Percentiles rank a stretch among this genome's conserved stretches.
phyloP scores from a whole-genome alignment of 257 asterid genomes.

The Galeopsis tetrahit region DNA sequence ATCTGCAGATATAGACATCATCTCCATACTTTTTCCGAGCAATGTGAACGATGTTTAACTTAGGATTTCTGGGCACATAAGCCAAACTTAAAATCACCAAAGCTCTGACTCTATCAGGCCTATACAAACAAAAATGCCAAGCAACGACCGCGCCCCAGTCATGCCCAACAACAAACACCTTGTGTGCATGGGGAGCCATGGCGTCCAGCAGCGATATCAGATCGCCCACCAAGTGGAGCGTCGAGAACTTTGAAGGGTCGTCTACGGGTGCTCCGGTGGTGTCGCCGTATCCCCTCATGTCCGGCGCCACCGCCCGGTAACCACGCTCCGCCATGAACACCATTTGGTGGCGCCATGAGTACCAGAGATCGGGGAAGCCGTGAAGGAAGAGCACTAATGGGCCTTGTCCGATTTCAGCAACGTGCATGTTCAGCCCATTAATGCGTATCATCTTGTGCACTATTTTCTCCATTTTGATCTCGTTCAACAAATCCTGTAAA shows the following conservation, averaged over 20 bases:
- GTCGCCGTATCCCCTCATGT: conserved; percentile 79
- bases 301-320: conserved; percentile 73
- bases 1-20: conserved; percentile 65
- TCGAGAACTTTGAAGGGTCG: conserved; percentile 61
- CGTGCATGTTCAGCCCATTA: conserved; percentile 70
- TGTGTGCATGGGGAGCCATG: conserved; percentile 44
- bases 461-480: conserved; percentile 55
- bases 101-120: conserved; percentile 73
- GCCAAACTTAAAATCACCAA: conserved; percentile 61
- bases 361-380: conserved; percentile 93
- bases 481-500: too few species aligned
- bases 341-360: conserved; percentile 94
- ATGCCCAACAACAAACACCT: conserved; percentile 87
- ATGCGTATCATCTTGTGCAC: conserved; percentile 52
- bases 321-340: conserved; percentile 68
- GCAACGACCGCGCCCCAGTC: conserved; percentile 83
- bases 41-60: conserved; percentile 32
- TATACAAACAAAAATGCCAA: conserved; percentile 65
- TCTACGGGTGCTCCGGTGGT: conserved; percentile 68
- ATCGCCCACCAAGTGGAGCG: conserved; percentile 69
- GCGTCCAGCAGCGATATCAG: conserved; percentile 58
- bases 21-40: conserved; percentile 54
- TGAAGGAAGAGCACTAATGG: conserved; percentile 78
- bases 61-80: conserved; percentile 50
- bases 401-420: conserved; percentile 76